Evolutionary conservation across 2,329 filamentous ascomycete genomes (phyloP), one percentile per base, ranked within the genome.

Genomic region (Colletotrichum brevisporum): DNA sequence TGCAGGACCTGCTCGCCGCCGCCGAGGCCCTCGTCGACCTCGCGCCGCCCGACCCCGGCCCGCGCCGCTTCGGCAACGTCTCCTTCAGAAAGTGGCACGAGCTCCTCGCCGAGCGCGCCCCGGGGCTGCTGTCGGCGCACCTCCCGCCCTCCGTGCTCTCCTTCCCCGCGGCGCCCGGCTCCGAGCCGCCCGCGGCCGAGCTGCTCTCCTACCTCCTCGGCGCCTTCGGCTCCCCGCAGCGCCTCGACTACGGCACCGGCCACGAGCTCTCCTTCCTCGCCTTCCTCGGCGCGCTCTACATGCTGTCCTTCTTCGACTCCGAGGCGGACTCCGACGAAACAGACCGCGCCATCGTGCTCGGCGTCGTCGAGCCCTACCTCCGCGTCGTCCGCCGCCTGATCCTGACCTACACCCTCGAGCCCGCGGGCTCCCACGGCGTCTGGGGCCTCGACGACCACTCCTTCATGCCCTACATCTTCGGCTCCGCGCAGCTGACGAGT

Each of bases 361-460:
- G 92, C 0, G 84, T 97, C 47, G 87, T 99, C 67, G 92, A 98
- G 76, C 93, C 92, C 87, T 97, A 97, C 76, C 84, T 97, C n/a
- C 83, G 85, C 39, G 90, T 98, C 2, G 85, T 97, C 53, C 91
- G 96, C 47, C 90, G 88, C 50, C 86, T 99, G 10, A 98, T 99
- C 74, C 84, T 94, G 58, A 95, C 91, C 2, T 99, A 98, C 78
- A 98, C 91, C 0, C 88, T 99, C 21, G 96, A 99, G 77, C 96
- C 96, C 4, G 96, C 96, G 6, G 96, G 96, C 2, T 97, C 95
- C 1, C 96, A 98, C 77, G 96, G 96, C 3, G 96, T 99, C 21
- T 99, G 96, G 96, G 96, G 96, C 21, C 86, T 99, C n/a, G 96
- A 99, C 78, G 96, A 99, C 79, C 95, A 99, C 81, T 95, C 90